Conservation (phyloP, 768 basidiomycete genomes). For the Boletus reticuloceps region DNA sequence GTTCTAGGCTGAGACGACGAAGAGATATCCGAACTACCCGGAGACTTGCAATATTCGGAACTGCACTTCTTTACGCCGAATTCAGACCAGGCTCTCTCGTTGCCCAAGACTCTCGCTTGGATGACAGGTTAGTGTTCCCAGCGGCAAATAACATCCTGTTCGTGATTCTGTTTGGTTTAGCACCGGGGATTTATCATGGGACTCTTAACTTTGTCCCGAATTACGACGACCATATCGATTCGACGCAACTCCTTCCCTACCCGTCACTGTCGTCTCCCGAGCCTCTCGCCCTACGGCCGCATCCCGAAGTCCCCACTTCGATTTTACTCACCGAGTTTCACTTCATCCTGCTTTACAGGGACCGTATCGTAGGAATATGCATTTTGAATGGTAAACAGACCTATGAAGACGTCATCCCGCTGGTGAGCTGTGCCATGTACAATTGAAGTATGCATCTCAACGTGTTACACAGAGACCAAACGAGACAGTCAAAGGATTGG, state of each 20-base stretch:
- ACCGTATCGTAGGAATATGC: slow-evolving; percentile 75
- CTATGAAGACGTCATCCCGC: slow-evolving; percentile 79
- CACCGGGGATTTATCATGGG: slow-evolving; percentile 87
- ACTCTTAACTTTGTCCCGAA: slow-evolving; percentile 65
- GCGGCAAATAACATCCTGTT: not conserved
- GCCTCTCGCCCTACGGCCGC: slow-evolving; percentile 12
- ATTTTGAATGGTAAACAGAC: slow-evolving; percentile 76
- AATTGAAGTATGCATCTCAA: slow-evolving; percentile 5
- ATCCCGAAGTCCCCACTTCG: slow-evolving; percentile 58
- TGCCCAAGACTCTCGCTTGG: slow-evolving; percentile 84
- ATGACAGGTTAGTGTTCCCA: slow-evolving; percentile 64
- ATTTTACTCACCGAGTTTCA: slow-evolving; percentile 91
- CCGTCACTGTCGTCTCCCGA: slow-evolving; percentile 41
- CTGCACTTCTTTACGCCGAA: slow-evolving; percentile 77
- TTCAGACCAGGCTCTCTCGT: slow-evolving; percentile 62
- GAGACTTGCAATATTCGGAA: slow-evolving; percentile 70
- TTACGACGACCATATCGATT: slow-evolving; percentile 74
- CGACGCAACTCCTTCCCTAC: slow-evolving; percentile 77
- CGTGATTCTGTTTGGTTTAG: slow-evolving; percentile 35
- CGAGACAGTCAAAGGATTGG: slow-evolving; percentile 71
- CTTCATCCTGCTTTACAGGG: slow-evolving; percentile 79
- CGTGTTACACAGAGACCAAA: slow-evolving; percentile 56
- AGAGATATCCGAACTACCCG: slow-evolving; percentile 93
- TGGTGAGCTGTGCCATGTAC: slow-evolving; percentile 49
- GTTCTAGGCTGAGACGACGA: slow-evolving; percentile 23